phyloP scores from a whole-genome alignment of 352 stramenopile species.

The Globisporangium iwayamae region DNA sequence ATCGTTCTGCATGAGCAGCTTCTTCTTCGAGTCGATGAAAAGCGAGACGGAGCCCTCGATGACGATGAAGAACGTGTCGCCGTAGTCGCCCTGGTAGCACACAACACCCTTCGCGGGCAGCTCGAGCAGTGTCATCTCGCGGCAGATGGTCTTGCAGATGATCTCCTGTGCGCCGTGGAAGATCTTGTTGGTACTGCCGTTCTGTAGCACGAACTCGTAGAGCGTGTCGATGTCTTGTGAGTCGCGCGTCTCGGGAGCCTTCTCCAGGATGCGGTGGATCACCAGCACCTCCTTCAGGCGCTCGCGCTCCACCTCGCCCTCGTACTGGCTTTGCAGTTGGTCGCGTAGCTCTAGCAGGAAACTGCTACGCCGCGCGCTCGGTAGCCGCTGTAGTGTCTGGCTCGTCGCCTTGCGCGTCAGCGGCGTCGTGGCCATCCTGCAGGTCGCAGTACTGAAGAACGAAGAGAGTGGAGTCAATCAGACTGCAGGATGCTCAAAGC shows the following conservation, averaged over 20 bases:
- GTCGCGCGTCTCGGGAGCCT: slow-evolving; percentile 39
- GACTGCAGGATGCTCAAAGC: too few relatives aligned
- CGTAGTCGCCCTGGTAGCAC: slow-evolving; percentile 82
- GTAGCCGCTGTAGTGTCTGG: slow-evolving; percentile 28
- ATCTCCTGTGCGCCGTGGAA: slow-evolving; percentile 82
- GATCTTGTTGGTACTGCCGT: slow-evolving; percentile 80
- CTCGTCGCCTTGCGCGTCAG: slow-evolving; percentile 16
- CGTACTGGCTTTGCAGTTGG: slow-evolving; percentile 41
- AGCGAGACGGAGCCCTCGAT: slow-evolving; percentile 71
- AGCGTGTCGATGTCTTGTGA: slow-evolving; percentile 63
- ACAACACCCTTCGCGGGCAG: slow-evolving; percentile 56
- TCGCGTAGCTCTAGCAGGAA: slow-evolving; percentile 64
- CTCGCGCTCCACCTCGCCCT: slow-evolving; percentile 42
- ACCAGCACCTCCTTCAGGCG: slow-evolving; percentile 37
- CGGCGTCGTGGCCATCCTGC: background rate
- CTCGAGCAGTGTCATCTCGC: slow-evolving; percentile 82
- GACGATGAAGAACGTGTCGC: slow-evolving; percentile 80
- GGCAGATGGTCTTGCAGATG: slow-evolving; percentile 86
- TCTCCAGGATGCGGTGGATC: slow-evolving; percentile 58
- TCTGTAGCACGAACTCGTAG: slow-evolving; percentile 78
- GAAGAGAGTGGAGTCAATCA: too few relatives aligned
- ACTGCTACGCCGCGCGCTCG: slow-evolving; percentile 28
- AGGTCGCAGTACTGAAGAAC: background rate
- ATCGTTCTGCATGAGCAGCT: slow-evolving; percentile 15
- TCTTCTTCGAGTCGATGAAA: slow-evolving; percentile 65